A percentile compares a stretch with the other conserved stretches of the same genome.
Conservation (phyloP, 1,284 basidiomycete species). For the Tranzscheliella williamsii region DNA sequence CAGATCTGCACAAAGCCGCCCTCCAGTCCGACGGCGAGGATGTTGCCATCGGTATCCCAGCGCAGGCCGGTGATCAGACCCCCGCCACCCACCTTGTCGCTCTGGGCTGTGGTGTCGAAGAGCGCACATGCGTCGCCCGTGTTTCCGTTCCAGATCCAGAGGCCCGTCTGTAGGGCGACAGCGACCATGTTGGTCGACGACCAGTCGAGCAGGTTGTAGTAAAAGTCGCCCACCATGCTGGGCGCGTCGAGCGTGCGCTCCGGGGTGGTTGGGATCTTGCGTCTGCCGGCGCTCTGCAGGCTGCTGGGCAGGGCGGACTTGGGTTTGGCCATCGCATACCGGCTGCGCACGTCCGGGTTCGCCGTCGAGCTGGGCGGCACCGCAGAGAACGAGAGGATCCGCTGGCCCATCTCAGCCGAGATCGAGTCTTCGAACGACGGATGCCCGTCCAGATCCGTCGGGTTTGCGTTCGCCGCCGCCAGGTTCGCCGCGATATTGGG, state of each 20-base stretch:
- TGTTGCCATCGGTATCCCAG: conserved; percentile 84
- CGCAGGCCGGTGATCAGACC: conserved; percentile 73
- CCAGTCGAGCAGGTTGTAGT: conserved; percentile 93
- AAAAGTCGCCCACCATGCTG: conserved; percentile 93
- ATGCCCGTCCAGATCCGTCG: conserved; percentile 42
- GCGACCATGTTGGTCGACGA: conserved; percentile 73
- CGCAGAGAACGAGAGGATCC: conserved; percentile 63
- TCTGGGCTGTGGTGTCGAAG: conserved; percentile 51
- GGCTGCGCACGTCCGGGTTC: conserved; percentile 56
- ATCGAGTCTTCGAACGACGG: conserved; percentile 50
- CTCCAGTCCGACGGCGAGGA: conserved; percentile 82
- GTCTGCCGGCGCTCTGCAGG: conserved; percentile 64
- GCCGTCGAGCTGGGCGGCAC: conserved; percentile 61
- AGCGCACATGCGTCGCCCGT: conserved; percentile 79
- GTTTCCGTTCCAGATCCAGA: conserved; percentile 78
- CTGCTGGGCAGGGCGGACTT: conserved; percentile 54
- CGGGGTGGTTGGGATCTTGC: conserved; percentile 79
- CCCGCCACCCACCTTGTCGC: conserved; percentile 56
- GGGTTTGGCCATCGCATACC: conserved; percentile 48
- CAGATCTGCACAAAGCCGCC: conserved; percentile 91
- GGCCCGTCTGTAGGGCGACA: conserved; percentile 48
- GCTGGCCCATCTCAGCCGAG: conserved; percentile 60
- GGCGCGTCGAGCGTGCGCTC: conserved; percentile 94
- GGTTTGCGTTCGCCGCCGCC: conserved; percentile 40
- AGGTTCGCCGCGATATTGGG: conserved; percentile 42